Evolutionary conservation across 129 eudicot genomes (phyloP), one percentile per base, ranked within the genome.

Genomic region (Logfia minima): DNA sequence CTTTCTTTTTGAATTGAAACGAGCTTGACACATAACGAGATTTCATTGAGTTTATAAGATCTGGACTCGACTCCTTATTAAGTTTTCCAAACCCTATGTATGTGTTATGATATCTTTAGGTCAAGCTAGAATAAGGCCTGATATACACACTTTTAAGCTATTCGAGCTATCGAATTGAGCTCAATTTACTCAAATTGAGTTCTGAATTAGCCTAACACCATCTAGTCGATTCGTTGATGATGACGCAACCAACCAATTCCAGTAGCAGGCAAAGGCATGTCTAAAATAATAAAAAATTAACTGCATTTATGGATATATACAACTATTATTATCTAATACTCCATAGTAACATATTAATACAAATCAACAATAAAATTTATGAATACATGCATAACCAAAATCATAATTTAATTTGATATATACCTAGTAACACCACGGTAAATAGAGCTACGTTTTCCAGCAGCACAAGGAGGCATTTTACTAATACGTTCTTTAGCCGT

Each of bases 391-490:
- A 32, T 51, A 58, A 60, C 21, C 55, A 71, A 66, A 76, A 59
- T 32, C 3, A 5, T 11, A 62, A 29, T 59, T 43, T 18, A 34
- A 23, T 45, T 10, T 28, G 19, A 66, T 67, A 23, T 51, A 52
- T 71, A 94, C 99, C 99, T 91, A 65, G 99, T 95, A 66, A 95
- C 99, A 26, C 99, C 99, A 22, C 99, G 90, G 81, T 95, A 95
- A 72, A 95, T 89, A 76, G 99, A 95, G 80, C 99, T 95, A 6
- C 99, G 97, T 75, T 95, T 95, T 41, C 99, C 99, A 48, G 99
- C 99, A 45, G 97, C 91, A 78, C 93, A 94, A 24, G 99, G 99
- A 19, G 97, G 97, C 99, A 95, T 95, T 78, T 89, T 91, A 82
- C 99, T 95, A 81, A 95, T 95, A 22, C 99, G 87, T 82, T 95